Percentiles rank a stretch among this genome's conserved stretches.
Conservation (phyloP, 78 protist species). For the Carpediemonas membranifera region DNA sequence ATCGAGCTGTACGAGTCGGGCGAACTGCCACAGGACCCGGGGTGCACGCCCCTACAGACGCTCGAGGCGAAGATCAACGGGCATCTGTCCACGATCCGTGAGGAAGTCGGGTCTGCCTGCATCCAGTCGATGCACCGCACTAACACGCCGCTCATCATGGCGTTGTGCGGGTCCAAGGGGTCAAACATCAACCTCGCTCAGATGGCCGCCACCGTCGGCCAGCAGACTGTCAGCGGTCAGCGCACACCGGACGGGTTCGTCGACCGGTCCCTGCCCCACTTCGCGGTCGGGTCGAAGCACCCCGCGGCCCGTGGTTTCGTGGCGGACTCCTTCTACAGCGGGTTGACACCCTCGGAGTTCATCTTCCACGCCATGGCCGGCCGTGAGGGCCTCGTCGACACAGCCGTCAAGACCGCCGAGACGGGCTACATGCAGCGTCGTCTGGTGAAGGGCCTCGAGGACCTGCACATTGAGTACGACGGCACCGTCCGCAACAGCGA, state of each 20-base stretch:
- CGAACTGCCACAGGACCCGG: conserved; percentile 50
- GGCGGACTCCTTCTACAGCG: conserved; percentile 84
- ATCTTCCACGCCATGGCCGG: conserved; percentile 98
- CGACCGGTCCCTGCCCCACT: conserved; percentile 91
- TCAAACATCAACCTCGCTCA: conserved; percentile 91
- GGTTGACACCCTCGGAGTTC: conserved; percentile 86
- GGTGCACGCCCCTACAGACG: conserved; percentile 58
- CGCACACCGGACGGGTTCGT: conserved; percentile 93
- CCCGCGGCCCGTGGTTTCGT: conserved; percentile 88
- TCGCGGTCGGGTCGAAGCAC: conserved; percentile 15
- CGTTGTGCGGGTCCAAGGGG: conserved; percentile 95
- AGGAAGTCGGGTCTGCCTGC: conserved; percentile 76
- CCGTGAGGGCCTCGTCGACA: conserved; percentile 83
- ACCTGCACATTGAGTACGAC: conserved; percentile 79
- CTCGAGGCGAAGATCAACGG: conserved; percentile 54
- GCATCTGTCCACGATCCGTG: conserved; percentile 74
- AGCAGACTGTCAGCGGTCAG: conserved; percentile 84
- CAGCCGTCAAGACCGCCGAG: conserved; percentile 99
- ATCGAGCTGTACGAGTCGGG: conserved; percentile 42
- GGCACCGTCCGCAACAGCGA: conserved; percentile 69
- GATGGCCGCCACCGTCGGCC: conserved; percentile 96
- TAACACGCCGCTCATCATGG: conserved; percentile 93
- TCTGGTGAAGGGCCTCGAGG: conserved; percentile 75
- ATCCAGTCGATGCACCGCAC: conserved; percentile 50
- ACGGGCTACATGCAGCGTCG: conserved; percentile 91